phyloP scores from a whole-genome alignment of 2,329 filamentous ascomycete species.

The Teratosphaeria pseudoeucalypti region DNA sequence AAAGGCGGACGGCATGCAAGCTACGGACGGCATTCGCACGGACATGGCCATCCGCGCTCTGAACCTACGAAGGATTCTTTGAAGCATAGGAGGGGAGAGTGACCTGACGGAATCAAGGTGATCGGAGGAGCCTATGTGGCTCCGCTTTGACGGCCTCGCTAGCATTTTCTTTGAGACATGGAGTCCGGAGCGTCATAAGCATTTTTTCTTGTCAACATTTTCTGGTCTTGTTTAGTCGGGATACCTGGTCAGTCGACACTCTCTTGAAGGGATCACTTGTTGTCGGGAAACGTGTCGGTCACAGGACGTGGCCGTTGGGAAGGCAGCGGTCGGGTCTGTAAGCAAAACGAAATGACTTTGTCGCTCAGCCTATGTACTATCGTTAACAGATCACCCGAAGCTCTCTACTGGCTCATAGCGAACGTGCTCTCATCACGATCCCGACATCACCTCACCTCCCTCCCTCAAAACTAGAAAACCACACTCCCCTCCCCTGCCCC shows the following conservation, averaged over 20 bases:
- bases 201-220: not conserved
- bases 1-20: constrained; percentile 6
- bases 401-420: no score
- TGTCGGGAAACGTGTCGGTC: not conserved
- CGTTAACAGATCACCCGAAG: no score
- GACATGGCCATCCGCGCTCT: constrained; percentile 5
- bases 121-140: no score
- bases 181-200: not conserved
- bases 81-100: constrained; percentile 8
- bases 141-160: not conserved
- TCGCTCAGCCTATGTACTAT: not conserved
- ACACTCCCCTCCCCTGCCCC: not conserved
- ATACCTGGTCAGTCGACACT: not conserved
- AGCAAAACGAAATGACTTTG: not conserved
- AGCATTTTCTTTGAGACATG: not conserved
- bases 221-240: not conserved
- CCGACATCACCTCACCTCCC: not conserved
- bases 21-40: constrained; percentile 1
- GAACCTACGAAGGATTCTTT: constrained; percentile 8
- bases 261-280: not conserved
- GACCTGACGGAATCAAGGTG: not conserved
- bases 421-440: no score
- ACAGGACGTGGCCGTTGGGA: not conserved
- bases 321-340: not conserved
- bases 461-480: not conserved